Evolutionary conservation across 2,329 filamentous ascomycete species (phyloP), one percentile per base, ranked within the genome.

Genomic region (Alternaria atra): DNA sequence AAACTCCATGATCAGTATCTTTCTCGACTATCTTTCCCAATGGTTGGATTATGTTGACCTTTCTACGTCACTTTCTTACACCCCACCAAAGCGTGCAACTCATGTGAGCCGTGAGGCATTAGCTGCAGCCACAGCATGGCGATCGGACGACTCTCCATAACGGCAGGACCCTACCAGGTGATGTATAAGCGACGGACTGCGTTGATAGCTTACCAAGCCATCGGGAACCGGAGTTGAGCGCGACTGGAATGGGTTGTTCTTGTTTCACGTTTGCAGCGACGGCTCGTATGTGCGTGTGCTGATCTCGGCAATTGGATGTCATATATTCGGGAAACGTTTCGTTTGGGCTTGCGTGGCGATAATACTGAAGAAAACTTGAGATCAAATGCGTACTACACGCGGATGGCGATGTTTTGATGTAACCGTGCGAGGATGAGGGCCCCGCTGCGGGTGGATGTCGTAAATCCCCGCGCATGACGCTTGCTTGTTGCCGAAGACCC

Each of bases 151-250:
- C 46, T 34, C 34, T 47, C 42, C 50, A 40, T 40, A 48, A 32
- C 2, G 50, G n/a, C 15, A 47, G 27, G 50, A 35, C 46, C 17
- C 37, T 20, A 34, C 37, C 50, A 53, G 58, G 25, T 34, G 30
- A 39, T 58, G 43, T 32, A 27, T 37, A 42, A 34, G 50, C 44
- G 47, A 27, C 50, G 29, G 37, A 58, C 54, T 55, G 25, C 46
- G 39, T 54, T 44, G 52, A 47, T 50, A 35, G 63, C 52, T 34
- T 53, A 50, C 57, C 61, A 55, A 23, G 37, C 48, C 52, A 59
- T 58, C 56, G 61, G 61, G 44, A 34, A 39, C 46, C 64, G 64
- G 64, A 62, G 61, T 37, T 58, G 25, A 60, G 64, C 61, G 61
- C 61, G n/a, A 39, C 40, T 48, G 37, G 48, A 46, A 42, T 51